Evolutionary conservation across 1,284 basidiomycete species (phyloP), one percentile per base, ranked within the genome.

Genomic region (Psilocybe mexicana): DNA sequence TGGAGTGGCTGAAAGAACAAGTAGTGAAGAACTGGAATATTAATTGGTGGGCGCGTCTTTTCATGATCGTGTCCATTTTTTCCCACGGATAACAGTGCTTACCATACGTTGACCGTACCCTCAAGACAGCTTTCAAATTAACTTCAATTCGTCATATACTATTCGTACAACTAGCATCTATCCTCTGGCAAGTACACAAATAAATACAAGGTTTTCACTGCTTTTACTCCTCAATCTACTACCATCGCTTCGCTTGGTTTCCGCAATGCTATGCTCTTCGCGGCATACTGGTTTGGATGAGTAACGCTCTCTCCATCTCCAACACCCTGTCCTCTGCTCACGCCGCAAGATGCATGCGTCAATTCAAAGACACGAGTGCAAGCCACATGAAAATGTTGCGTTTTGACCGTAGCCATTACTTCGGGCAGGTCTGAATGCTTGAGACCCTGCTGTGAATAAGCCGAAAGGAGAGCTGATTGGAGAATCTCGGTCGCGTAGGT

Each of bases 351-450:
- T 14, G 79, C 76, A 72, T 99, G 96, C 23, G 95, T 97, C 47
- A 98, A 83, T 78, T 99, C 97, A 74, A 96, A 99, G 36, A 99
- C 92, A 14, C 96, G 83, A 18, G 97, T 99, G 75, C 97, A 99
- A 3, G 96, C 97, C 48, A 99, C 89, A 71, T 99, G 96, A 72
- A 90, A 98, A 71, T 97, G 94, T 2, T 83, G 79, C 12, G 79
- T 80, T 72, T 95, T 95, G 58, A 97, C 93, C 10, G 83, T 85
- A 48, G 82, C 79, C 77, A 94, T 82, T 63, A 99, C 88, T 70
- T 99, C 97, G n/a, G 87, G 84, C 64, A 96, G 76, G 67, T 98
- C 93, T 6, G 75, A 71, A 6, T 79, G 71, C 2, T 82, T 76
- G 55, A 90, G 75, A 26, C 88, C 84, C 61, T 84, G 82, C 14